phyloP scores from a whole-genome alignment of 768 basidiomycete species.

The Hortiboletus flavorubellus region DNA sequence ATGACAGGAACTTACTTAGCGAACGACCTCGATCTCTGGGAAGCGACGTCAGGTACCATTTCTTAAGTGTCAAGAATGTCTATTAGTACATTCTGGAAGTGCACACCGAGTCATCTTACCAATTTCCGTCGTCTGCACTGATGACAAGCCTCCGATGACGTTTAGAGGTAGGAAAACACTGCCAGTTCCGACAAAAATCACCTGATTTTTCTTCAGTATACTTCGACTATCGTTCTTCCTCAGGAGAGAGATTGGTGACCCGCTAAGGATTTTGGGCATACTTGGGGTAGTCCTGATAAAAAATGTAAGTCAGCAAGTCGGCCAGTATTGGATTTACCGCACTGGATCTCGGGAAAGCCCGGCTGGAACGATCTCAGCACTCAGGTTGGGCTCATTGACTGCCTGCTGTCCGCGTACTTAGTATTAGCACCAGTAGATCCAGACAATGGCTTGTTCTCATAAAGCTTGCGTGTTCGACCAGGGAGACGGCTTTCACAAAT shows the following conservation, averaged over 20 bases:
- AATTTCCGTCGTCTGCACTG: constrained; percentile 74
- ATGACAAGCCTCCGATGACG: constrained; percentile 34
- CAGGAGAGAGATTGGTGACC: constrained; percentile 1
- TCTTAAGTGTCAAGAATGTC: constrained; percentile 34
- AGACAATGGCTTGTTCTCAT: not conserved
- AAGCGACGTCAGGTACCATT: constrained; percentile 46
- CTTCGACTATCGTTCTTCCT: not conserved
- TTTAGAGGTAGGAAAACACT: not conserved
- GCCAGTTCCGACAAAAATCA: constrained; percentile 2
- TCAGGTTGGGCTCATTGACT: no score
- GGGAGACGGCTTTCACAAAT: not conserved
- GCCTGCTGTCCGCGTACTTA: no score
- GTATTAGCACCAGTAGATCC: no score
- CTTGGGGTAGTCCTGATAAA: not conserved
- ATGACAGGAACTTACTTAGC: constrained; percentile 1
- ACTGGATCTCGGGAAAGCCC: not conserved
- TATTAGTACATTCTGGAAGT: constrained; percentile 17
- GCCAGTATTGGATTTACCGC: no score
- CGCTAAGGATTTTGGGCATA: constrained; percentile 39
- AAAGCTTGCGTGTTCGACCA: not conserved
- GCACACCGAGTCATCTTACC: constrained; percentile 37
- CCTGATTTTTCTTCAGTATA: constrained; percentile 26
- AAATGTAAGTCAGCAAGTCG: not conserved
- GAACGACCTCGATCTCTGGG: not conserved
- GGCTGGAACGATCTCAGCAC: no score